Evolutionary conservation across 2,329 filamentous ascomycete genomes (phyloP).

Genomic region (Thielaviopsis ethacetica): DNA sequence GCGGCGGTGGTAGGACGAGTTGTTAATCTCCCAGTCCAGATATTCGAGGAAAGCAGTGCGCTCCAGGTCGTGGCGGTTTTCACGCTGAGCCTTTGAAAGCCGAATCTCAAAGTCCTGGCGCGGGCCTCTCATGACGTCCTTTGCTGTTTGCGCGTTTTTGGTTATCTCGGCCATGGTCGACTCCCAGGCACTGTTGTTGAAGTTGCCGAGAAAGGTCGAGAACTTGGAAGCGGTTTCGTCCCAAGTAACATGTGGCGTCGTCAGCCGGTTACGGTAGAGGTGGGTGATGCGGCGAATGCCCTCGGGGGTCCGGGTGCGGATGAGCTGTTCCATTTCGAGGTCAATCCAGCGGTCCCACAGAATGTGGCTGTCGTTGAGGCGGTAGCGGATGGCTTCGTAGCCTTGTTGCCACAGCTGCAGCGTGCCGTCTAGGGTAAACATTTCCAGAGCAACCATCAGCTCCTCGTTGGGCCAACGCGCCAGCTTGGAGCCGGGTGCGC

Average conservation of each 20-base stretch:
- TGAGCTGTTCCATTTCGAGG: slow-evolving; percentile 52
- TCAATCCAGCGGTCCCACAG: slow-evolving; percentile 69
- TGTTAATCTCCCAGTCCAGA: slow-evolving; percentile 65
- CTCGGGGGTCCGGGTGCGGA: slow-evolving; percentile 34
- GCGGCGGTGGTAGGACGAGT: slow-evolving; percentile 29
- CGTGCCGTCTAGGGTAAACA: slow-evolving; percentile 53
- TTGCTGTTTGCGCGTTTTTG: slow-evolving; percentile 44
- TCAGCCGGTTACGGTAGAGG: slow-evolving; percentile 53
- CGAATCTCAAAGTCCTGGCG: slow-evolving; percentile 55
- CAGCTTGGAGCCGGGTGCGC: slow-evolving; percentile 4
- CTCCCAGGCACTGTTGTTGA: slow-evolving; percentile 57
- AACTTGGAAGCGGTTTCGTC: slow-evolving; percentile 59
- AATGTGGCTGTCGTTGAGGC: slow-evolving; percentile 58
- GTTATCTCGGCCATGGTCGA: slow-evolving; percentile 54
- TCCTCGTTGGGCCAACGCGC: slow-evolving; percentile 46
- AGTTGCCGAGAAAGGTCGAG: slow-evolving; percentile 57
- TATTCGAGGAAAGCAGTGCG: slow-evolving; percentile 46
- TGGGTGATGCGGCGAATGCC: slow-evolving; percentile 48
- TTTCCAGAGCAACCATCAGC: slow-evolving; percentile 48
- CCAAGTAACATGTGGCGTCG: slow-evolving; percentile 59
- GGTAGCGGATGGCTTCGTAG: slow-evolving; percentile 54
- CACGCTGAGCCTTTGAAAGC: slow-evolving; percentile 40
- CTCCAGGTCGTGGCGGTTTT: slow-evolving; percentile 39
- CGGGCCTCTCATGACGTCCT: slow-evolving; percentile 38
- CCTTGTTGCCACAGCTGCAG: slow-evolving; percentile 56